These are phyloP conservation scores for Yarrowia osloensis DNA, from an alignment of 805 yeast genomes.

Conservation along the genomic window DNA sequence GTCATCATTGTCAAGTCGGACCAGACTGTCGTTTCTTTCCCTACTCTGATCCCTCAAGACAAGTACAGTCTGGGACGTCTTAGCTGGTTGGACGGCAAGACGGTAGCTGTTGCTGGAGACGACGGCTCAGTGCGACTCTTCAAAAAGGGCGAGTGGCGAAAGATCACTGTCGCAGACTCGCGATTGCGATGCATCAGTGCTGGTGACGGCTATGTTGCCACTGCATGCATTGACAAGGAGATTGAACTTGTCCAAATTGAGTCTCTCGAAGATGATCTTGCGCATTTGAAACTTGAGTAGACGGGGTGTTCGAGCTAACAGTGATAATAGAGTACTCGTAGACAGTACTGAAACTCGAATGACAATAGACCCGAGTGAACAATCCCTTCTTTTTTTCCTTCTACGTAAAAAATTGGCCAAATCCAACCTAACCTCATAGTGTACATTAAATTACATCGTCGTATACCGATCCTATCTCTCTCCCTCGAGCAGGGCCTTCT, in stretches of 20 bases:
- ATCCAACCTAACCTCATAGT: neutral
- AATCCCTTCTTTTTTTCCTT: no score
- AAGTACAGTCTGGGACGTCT: slow-evolving; percentile 20
- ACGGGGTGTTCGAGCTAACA: no score
- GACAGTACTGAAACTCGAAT: no score
- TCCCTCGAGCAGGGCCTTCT: slow-evolving; percentile 44
- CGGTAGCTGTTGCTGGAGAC: slow-evolving; percentile 15
- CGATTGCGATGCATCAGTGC: slow-evolving; percentile 9
- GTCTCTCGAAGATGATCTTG: neutral
- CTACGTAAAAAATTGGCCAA: no score
- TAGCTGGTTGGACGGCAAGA: neutral
- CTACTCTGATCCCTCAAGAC: slow-evolving; percentile 24
- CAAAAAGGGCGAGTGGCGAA: neutral
- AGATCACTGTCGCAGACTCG: neutral
- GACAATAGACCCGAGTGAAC: no score
- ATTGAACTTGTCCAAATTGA: neutral
- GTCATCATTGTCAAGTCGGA: neutral
- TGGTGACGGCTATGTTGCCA: neutral
- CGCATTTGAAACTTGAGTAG: neutral
- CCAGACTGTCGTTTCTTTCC: neutral
- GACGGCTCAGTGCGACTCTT: slow-evolving; percentile 13
- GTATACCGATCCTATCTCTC: slow-evolving; percentile 2
- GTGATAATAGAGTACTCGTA: no score
- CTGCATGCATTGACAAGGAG: slow-evolving; percentile 12
- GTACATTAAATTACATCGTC: slow-evolving; percentile 25